These are phyloP conservation scores for Fusarium sp. DNA, from an alignment of 2,329 filamentous ascomycete species.

Conservation along the genomic window DNA sequence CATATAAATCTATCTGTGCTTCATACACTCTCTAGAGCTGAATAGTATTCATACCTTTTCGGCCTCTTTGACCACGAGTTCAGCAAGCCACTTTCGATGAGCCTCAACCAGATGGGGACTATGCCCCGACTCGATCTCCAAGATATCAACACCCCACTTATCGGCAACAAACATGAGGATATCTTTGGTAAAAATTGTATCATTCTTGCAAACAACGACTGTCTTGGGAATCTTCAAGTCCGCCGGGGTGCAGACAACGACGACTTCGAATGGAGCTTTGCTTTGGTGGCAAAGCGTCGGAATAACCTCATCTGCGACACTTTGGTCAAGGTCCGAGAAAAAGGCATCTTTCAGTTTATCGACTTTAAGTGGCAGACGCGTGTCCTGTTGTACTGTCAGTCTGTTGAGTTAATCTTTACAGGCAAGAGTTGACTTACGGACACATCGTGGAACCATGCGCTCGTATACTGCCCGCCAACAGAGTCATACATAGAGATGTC, in stretches of 20 bases:
- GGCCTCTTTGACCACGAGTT: not conserved
- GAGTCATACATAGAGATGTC: conserved; percentile 30
- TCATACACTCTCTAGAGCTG: no score
- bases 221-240: conserved; percentile 19
- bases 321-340: conserved; percentile 24
- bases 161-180: conserved; percentile 6
- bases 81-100: conserved; percentile 12
- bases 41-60: not conserved
- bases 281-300: conserved; percentile 28
- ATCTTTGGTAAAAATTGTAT: conserved; percentile 14
- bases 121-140: conserved; percentile 36
- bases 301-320: conserved; percentile 1
- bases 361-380: conserved; percentile 2
- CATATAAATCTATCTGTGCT: no score
- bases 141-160: conserved; percentile 7
- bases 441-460: conserved; percentile 22
- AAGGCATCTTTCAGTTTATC: conserved; percentile 16
- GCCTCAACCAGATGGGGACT: conserved; percentile 30
- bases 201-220: conserved; percentile 12
- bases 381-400: not conserved
- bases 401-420: rapidly evolving
- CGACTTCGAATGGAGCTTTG: conserved; percentile 13
- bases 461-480: not conserved
- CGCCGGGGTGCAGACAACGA: not conserved
- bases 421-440: not conserved